Base-by-base conservation (phyloP, 2,329 filamentous ascomycete species). In the Curvularia lunata region DNA sequence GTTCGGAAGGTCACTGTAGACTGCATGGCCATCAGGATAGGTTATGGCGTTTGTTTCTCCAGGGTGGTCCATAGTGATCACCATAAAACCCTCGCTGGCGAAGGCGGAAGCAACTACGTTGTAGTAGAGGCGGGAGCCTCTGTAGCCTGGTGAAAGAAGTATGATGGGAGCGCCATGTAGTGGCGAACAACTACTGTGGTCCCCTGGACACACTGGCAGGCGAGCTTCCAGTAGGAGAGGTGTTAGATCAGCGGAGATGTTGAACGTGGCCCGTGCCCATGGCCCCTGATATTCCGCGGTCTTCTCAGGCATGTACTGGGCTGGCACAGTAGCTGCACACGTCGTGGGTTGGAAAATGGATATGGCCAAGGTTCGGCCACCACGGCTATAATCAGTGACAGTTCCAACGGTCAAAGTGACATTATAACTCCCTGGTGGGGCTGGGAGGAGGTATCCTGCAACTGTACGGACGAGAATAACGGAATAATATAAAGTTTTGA, bases 31-130 rank as follows among this genome's bases (percentile, higher is more conserved):
- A 61, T 83, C 72, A 0, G 81, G 79, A 32, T 81, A 83, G 59
- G 81, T 78, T 13, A 84, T 77, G n/a, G 80, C 70, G 2, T 68
- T 58, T 0, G 78, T 73, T 10, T 84, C 82, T 50, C 78, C 80
- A 0, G 81, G 76, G 52, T 84, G 81, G 55, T 84, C 83, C 27
- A 84, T 72, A 1, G 81, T 75, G 41, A 83, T 72, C 5, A 84
- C 79, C 1, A 76, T 72, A 54, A 78, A 82, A 1, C 82, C 82
- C 9, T 77, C 69, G 46, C 79, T 81, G 0, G 82, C 80, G 3
- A 84, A 72, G 1, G 81, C 76, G 5, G 76, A 75, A 7, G 80
- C 78, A 62, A 79, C 71, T 10, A 74, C 74, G 9, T 69, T 76
- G 58, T 83, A 80, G 3, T 80, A 56, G 1, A 80, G 66, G 1